Percentiles rank a stretch among this genome's conserved stretches.
phyloP scores from a whole-genome alignment of 176 grass and related monocot genomes.

The Oryza rufipogon region DNA sequence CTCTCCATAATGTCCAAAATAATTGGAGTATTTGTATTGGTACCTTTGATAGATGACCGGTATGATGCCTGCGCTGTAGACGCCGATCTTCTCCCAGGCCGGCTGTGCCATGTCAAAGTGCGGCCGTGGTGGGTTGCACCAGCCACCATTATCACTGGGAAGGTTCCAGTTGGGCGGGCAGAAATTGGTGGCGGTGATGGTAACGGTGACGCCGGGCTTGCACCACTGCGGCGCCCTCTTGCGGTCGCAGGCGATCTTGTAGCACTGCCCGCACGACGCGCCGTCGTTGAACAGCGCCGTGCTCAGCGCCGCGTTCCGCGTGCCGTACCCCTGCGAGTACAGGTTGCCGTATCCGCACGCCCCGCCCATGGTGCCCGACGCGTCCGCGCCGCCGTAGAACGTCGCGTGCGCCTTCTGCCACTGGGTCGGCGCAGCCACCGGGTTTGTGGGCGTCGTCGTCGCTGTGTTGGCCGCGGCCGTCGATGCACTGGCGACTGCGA shows the following conservation, averaged over 20 bases:
- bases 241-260: slow-evolving; percentile 26
- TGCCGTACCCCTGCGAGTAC: slow-evolving; percentile 57
- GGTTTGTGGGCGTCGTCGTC: too few species aligned
- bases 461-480: too few species aligned
- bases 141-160: slow-evolving; percentile 38
- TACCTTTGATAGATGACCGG: slow-evolving; percentile 59
- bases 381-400: slow-evolving; percentile 65
- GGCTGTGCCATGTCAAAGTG: slow-evolving; percentile 65
- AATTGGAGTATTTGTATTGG: too few species aligned
- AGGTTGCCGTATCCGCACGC: slow-evolving; percentile 71
- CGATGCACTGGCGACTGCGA: too few species aligned
- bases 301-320: slow-evolving; percentile 68
- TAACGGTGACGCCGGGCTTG: slow-evolving; percentile 25
- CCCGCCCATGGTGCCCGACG: slow-evolving; percentile 59
- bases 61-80: slow-evolving; percentile 55
- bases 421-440: too few species aligned
- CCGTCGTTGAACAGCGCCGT: slow-evolving; percentile 66
- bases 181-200: slow-evolving; percentile 46
- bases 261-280: too few species aligned
- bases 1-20: too few species aligned
- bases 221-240: slow-evolving; percentile 24
- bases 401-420: slow-evolving; percentile 48
- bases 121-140: slow-evolving; percentile 53
- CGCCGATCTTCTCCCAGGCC: slow-evolving; percentile 57
- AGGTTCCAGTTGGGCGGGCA: slow-evolving; percentile 40